These are phyloP conservation scores for Backusella parvicylindrica DNA, from an alignment of 192 early-diverging fungal genomes.

Conservation along the genomic window DNA sequence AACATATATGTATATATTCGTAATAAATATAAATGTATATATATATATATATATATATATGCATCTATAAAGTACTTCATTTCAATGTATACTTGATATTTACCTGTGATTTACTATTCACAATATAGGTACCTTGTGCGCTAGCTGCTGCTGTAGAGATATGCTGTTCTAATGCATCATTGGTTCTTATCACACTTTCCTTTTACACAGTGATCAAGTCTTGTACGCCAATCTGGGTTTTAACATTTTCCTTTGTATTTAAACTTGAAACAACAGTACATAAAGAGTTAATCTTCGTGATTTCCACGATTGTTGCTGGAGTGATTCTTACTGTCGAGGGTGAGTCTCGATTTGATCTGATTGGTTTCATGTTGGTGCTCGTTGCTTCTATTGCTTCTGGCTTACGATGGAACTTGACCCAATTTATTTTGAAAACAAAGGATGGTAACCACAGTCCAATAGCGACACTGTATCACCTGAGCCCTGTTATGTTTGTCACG, in stretches of 20 bases:
- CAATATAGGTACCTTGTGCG: slow-evolving; percentile 51
- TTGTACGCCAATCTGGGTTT: slow-evolving; percentile 62
- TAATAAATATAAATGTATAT: background rate
- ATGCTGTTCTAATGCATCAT: slow-evolving; percentile 74
- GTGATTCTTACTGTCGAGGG: slow-evolving; percentile 74
- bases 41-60: background rate
- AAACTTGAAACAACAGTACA: slow-evolving; percentile 64
- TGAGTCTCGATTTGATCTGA: slow-evolving; percentile 58
- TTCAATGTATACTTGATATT: no score
- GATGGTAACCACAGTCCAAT: slow-evolving; percentile 72
- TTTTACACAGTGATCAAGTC: slow-evolving; percentile 84
- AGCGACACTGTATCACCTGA: slow-evolving; percentile 71
- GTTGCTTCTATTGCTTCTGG: slow-evolving; percentile 71
- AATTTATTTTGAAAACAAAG: slow-evolving; percentile 70
- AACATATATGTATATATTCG: background rate
- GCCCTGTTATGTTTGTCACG: slow-evolving; percentile 71
- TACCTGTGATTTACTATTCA: background rate
- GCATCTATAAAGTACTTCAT: no score
- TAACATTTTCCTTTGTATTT: slow-evolving; percentile 81
- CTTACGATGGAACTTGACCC: slow-evolving; percentile 78
- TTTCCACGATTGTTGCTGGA: slow-evolving; percentile 69
- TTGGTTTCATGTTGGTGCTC: slow-evolving; percentile 56
- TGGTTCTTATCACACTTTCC: slow-evolving; percentile 76
- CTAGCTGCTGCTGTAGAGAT: slow-evolving; percentile 80
- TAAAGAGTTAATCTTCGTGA: slow-evolving; percentile 55